A percentile compares a stretch with the other conserved stretches of the same genome.
Conservation (phyloP, 2,329 filamentous ascomycete species). For the Sporothrix brunneoviolacea region DNA sequence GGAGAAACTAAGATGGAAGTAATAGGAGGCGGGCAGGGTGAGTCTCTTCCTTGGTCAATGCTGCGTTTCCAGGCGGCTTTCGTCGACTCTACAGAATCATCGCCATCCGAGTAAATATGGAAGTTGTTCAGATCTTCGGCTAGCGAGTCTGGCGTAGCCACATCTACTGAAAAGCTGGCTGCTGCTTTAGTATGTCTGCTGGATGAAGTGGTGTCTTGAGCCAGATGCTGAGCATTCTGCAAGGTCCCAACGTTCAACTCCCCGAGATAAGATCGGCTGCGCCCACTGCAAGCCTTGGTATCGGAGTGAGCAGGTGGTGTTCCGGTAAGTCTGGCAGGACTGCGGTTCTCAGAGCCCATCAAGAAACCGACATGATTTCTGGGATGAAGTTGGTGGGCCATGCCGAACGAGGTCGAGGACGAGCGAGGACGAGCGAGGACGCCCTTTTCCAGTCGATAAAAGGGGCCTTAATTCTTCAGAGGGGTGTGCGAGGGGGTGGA, state of each 20-base stretch:
- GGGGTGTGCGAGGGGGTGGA: background rate
- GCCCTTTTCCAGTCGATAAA: slow-evolving; percentile 9
- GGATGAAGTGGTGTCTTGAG: background rate
- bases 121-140: slow-evolving; percentile 28
- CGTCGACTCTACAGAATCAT: background rate
- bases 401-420: background rate
- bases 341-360: slow-evolving; percentile 5
- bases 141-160: slow-evolving; percentile 24
- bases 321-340: background rate
- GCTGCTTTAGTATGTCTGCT: background rate
- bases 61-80: background rate
- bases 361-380: background rate
- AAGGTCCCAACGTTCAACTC: slow-evolving; percentile 9
- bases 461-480: slow-evolving; percentile 1
- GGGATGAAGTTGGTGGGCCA: slow-evolving; percentile 9
- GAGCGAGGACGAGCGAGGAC: background rate
- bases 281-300: background rate
- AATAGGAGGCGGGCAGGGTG: background rate
- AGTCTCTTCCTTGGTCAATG: background rate
- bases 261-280: slow-evolving; percentile 6
- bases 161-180: background rate
- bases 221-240: slow-evolving; percentile 9
- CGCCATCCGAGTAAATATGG: slow-evolving; percentile 20
- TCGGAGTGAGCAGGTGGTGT: background rate
- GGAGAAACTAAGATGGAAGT: background rate